Evolutionary conservation across 192 early-diverging fungal genomes (phyloP).

Genomic region (Backusella circina): DNA sequence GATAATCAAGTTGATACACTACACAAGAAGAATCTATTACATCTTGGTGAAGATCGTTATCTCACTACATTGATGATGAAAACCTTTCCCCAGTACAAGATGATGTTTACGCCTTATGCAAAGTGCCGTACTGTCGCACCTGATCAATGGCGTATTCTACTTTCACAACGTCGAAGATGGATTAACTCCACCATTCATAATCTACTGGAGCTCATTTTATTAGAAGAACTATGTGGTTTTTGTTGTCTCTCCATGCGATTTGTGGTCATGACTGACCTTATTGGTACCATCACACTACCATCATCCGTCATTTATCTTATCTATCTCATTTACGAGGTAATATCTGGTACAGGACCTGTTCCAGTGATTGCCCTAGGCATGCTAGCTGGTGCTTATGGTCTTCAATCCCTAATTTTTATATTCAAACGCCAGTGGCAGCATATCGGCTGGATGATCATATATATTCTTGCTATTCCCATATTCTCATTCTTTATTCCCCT

Average conservation of each 20-base stretch:
- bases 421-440: conserved; percentile 71
- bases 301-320: conserved; percentile 84
- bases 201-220: conserved; percentile 85
- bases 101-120: conserved; percentile 90
- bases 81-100: conserved; percentile 95
- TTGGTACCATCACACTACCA: conserved; percentile 91
- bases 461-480: conserved; percentile 70
- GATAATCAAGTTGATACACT: conserved; percentile 94
- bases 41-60: conserved; percentile 98
- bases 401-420: conserved; percentile 85
- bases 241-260: conserved; percentile 97
- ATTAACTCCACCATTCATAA: conserved; percentile 99
- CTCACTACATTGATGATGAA: conserved; percentile 92
- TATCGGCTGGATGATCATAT: conserved; percentile 90
- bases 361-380: conserved; percentile 85
- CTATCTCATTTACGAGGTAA: conserved; percentile 72
- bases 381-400: conserved; percentile 84
- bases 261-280: conserved; percentile 91
- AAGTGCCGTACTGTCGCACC: conserved; percentile 92
- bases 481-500: conserved; percentile 64
- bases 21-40: conserved; percentile 98
- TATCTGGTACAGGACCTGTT: conserved; percentile 50
- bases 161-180: conserved; percentile 99
- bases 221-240: conserved; percentile 95
- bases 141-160: conserved; percentile 88